Base-by-base conservation (phyloP, 2,329 filamentous ascomycete species). In the Calonectria naviculata region DNA sequence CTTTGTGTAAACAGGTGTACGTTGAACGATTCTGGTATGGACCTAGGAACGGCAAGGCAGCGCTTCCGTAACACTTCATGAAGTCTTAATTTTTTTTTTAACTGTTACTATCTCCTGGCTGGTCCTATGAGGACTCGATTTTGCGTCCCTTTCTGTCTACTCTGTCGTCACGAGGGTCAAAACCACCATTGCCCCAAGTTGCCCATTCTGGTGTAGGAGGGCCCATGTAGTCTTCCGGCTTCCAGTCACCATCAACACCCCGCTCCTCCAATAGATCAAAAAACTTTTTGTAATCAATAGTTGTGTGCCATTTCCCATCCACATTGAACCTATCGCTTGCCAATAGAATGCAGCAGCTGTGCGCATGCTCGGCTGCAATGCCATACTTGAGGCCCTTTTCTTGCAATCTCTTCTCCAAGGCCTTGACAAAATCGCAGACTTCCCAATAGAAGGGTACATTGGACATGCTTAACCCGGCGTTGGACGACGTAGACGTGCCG, bases 371-470 rank as follows among this genome's bases (percentile, higher is more conserved):
- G 2, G 96, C 97, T 0, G 94, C 96, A 76, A 98, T 96, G 21
- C 96, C 96, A 78, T 98, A 98, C 1, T 87, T 87, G 8, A 98
- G 86, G 0, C 94, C 94, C 46, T 94, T 89, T 62, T 88, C 87
- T 42, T 87, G 85, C 15, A 98, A 86, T 71, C 93, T 92, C 38
- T 85, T 84, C 73, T 95, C 91, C 0, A 98, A 88, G 1, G 93
- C 92, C 44, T 89, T 88, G 12, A 97, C 95, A 79, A 98, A 98
- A 3, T 92, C 91, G 41, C 90, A 90, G 3, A 98, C 94, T 83
- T 98, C 96, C 81, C 93, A 93, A 84, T 98, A 98, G 80, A 98
- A 98, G 0, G 96, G 96, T 12, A 98, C 97, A 80, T 98, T 98
- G 78, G 94, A 91, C 96, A 98, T 98, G n/a, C 92, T 97, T 56